phyloP scores from a whole-genome alignment of 805 yeast genomes.

The Candida tammaniensis region DNA sequence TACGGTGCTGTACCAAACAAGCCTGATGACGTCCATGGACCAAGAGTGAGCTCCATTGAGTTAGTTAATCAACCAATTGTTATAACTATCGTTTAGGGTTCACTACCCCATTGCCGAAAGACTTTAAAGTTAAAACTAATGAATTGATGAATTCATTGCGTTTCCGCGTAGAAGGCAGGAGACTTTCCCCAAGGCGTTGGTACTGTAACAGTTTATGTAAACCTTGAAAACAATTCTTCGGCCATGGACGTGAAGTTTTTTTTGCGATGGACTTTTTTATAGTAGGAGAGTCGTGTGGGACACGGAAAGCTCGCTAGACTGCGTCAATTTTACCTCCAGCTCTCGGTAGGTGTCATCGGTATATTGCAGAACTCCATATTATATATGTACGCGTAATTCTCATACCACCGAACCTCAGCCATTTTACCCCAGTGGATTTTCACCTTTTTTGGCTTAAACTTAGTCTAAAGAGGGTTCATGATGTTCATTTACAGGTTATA shows the following conservation, averaged over 20 bases:
- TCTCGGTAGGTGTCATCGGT: no score
- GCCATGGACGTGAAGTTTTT: slow-evolving; percentile 52
- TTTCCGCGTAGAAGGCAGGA: slow-evolving; percentile 79
- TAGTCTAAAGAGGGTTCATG: no score
- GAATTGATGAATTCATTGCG: slow-evolving; percentile 34
- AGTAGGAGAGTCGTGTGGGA: no score
- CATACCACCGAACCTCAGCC: no score
- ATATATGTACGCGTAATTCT: no score
- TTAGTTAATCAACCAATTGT: slow-evolving; percentile 56
- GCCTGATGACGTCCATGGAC: slow-evolving; percentile 53
- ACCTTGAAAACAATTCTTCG: slow-evolving; percentile 82
- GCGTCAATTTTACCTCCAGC: no score
- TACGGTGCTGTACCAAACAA: no score
- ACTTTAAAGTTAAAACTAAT: neutral
- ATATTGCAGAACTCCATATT: no score
- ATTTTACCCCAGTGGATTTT: no score
- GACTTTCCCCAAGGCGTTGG: slow-evolving; percentile 82
- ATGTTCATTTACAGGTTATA: no score
- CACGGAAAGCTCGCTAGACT: no score
- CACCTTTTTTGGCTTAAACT: no score
- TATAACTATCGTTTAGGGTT: slow-evolving; percentile 71
- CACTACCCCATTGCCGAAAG: slow-evolving; percentile 62
- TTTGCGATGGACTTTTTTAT: neutral
- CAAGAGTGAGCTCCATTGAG: slow-evolving; percentile 90
- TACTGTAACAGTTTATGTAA: slow-evolving; percentile 41